Evolutionary conservation across 1,284 basidiomycete species (phyloP).

Genomic region (Microbotryum saponariae): DNA sequence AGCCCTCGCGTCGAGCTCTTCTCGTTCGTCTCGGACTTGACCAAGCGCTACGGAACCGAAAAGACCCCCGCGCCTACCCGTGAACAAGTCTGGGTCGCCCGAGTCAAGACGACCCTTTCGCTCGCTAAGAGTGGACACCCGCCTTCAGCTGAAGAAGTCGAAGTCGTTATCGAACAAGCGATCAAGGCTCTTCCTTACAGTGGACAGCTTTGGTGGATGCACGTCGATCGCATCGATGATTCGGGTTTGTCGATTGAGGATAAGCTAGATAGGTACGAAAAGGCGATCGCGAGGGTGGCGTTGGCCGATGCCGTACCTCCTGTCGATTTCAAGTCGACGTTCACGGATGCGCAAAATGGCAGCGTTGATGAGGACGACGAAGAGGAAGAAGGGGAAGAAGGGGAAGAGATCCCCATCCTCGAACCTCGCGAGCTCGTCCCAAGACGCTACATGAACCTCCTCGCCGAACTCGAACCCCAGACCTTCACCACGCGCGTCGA

Average conservation of each 20-base stretch:
- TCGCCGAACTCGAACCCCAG: conserved; percentile 2
- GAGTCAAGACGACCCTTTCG: conserved; percentile 12
- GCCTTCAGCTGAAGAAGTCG: neutral
- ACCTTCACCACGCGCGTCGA: neutral
- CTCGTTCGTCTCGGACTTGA: conserved; percentile 8
- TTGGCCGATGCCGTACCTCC: conserved; percentile 25
- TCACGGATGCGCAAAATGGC: neutral
- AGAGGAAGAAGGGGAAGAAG: no score
- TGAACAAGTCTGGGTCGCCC: conserved; percentile 27
- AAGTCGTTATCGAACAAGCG: conserved; percentile 3
- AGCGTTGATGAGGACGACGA: neutral
- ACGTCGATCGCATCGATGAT: conserved; percentile 1
- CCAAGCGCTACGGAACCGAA: conserved; percentile 7
- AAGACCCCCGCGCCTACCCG: neutral
- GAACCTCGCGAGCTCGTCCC: conserved; percentile 25
- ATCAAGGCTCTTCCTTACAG: conserved; percentile 17
- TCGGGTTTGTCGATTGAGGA: neutral
- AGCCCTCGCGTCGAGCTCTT: conserved; percentile 2
- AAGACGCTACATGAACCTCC: conserved; percentile 18
- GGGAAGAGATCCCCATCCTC: neutral
- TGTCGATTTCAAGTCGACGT: conserved; percentile 12
- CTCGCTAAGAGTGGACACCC: neutral
- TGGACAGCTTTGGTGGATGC: conserved; percentile 23
- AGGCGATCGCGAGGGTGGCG: conserved; percentile 15
- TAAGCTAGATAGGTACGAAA: conserved; percentile 15